Evolutionary conservation across 2,329 filamentous ascomycete species (phyloP).

Genomic region (Trichoderma simmonsii): DNA sequence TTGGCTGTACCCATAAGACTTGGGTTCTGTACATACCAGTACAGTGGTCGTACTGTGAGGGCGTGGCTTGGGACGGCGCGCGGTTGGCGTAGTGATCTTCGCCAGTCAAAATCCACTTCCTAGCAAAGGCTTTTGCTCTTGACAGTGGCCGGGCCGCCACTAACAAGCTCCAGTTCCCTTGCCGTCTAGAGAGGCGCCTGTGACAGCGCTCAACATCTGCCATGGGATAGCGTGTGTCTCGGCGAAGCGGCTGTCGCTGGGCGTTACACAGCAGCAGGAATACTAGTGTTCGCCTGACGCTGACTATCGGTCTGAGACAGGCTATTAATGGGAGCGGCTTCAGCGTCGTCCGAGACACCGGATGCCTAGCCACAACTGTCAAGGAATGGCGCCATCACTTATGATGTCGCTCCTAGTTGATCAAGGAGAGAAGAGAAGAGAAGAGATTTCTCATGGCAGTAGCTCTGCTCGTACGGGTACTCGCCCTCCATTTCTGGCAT

Average conservation of each 20-base stretch:
- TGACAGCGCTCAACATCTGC: background rate
- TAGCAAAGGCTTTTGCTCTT: background rate
- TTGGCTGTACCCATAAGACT: background rate
- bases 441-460: background rate
- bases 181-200: background rate
- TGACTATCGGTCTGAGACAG: slow-evolving; percentile 3
- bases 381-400: background rate
- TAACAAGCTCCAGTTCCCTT: background rate
- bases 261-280: background rate
- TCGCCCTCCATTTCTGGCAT: background rate
- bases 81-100: slow-evolving; percentile 15
- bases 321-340: background rate
- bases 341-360: background rate
- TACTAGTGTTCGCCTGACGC: background rate
- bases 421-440: background rate
- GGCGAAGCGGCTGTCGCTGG: background rate
- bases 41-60: slow-evolving; percentile 11
- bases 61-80: slow-evolving; percentile 5
- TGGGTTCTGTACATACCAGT: background rate
- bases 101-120: background rate
- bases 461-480: background rate
- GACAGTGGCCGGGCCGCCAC: background rate
- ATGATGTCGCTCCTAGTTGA: background rate
- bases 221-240: background rate
- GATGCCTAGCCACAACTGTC: background rate